Base-by-base conservation (phyloP, 2,329 filamentous ascomycete species). In the Nigrospora osmanthi region DNA sequence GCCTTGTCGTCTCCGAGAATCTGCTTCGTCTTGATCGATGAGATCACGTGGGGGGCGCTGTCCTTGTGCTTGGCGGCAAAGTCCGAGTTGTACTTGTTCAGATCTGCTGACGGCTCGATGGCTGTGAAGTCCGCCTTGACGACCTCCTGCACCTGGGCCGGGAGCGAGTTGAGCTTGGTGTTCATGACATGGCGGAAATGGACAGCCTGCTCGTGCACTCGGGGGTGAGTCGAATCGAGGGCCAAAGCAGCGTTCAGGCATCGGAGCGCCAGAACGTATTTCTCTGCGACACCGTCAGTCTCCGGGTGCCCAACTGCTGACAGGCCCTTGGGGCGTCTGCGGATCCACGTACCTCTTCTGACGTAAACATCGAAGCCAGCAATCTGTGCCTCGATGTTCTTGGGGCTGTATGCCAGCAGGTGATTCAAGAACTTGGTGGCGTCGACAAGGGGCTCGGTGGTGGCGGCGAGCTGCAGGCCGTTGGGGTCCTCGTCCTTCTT, bases 401-500 rank as follows among this genome's bases (percentile, higher is more conserved):
- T 80, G 2, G 89, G 84, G 58, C 83, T 90, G 58, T 83, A 85
- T 62, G 95, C 85, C 48, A 98, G 74, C 55, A 98, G 71, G 3
- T 87, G 89, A 14, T 67, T 73, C 46, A 98, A 65, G 62, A 93
- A 95, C 64, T 91, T 95, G 72, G 89, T 85, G 3, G 89, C 89
- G 57, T 93, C 89, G 40, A 81, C 83, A 38, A 98, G 68, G 10
- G 93, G 91, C 45, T 93, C 84, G 47, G 82, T 77, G 4, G 91
- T 95, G 48, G 86, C 80, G 15, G 87, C 80, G 47, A 97, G 74
- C 64, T 87, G 87, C 54, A 82, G 70, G 35, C 94, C 93, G 31
- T 86, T 73, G 23, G 93, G 91, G 64, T 98, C 93, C 16, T 87
- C 79, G 55, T 98, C 93, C 66, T 87, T 86, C 72, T 95, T 95